A percentile compares a stretch with the other conserved stretches of the same genome.
phyloP scores from a whole-genome alignment of 2,329 filamentous ascomycete genomes.

The Botrytis aclada region DNA sequence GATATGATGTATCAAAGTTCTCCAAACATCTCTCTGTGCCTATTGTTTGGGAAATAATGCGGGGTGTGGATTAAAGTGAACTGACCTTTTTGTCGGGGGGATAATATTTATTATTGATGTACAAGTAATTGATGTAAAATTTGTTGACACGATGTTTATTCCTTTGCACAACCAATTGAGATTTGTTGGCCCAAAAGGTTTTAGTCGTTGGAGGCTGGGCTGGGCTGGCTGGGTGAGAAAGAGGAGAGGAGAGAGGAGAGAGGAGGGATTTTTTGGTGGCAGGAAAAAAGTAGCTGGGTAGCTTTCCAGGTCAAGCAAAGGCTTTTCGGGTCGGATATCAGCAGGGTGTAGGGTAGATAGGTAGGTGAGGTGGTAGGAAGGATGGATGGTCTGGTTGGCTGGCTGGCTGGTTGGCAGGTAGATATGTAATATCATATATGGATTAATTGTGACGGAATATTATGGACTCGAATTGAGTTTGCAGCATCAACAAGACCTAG shows the following conservation, averaged over 20 bases:
- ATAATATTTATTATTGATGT: neutral
- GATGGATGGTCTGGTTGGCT: neutral
- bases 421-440: neutral
- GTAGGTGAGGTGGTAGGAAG: neutral
- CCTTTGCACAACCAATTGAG: neutral
- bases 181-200: neutral
- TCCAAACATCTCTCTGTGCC: neutral
- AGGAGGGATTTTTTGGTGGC: constrained; percentile 1
- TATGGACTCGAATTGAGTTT: neutral
- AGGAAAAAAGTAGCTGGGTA: constrained; percentile 1
- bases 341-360: neutral
- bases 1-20: neutral
- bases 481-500: neutral
- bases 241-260: constrained; percentile 1
- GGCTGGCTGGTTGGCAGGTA: neutral
- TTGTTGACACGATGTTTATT: constrained; percentile 10
- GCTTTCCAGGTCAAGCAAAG: neutral
- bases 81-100: constrained; percentile 6
- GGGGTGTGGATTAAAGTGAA: constrained; percentile 5
- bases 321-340: constrained; percentile 2
- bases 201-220: neutral
- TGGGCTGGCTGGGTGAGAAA: neutral
- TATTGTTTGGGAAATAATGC: constrained; percentile 3
- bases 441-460: neutral
- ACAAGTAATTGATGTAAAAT: neutral